phyloP scores from a whole-genome alignment of 2,329 filamentous ascomycete genomes.

The Xylariales sp. region DNA sequence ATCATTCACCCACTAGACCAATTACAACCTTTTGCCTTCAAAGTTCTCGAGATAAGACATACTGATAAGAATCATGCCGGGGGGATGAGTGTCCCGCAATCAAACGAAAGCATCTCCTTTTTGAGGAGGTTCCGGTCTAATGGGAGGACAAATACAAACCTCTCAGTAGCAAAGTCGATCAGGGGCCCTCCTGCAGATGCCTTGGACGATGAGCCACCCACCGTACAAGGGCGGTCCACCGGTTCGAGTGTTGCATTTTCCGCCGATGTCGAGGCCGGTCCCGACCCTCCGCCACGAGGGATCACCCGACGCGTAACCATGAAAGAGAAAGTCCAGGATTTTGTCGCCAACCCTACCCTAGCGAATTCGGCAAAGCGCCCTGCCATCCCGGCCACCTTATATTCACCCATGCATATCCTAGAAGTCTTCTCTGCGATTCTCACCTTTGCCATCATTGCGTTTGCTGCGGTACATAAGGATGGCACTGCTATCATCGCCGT shows the following conservation, averaged over 20 bases:
- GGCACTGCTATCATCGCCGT: conserved; percentile 65
- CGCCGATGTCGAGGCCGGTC: conserved; percentile 44
- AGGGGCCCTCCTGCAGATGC: conserved; percentile 36
- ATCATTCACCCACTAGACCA: conserved; percentile 68
- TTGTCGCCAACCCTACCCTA: conserved; percentile 57
- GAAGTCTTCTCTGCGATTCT: conserved; percentile 62
- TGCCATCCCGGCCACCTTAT: conserved; percentile 60
- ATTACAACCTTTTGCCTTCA: conserved; percentile 60
- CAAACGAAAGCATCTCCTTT: conserved; percentile 32
- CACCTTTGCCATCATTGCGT: conserved; percentile 60
- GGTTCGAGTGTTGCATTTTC: conserved; percentile 35
- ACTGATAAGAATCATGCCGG: conserved; percentile 47
- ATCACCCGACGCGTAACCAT: conserved; percentile 52
- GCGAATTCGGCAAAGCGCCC: conserved; percentile 54
- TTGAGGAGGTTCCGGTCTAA: conserved; percentile 22
- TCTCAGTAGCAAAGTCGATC: conserved; percentile 32
- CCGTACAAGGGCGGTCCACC: conserved; percentile 28
- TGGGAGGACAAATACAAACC: conserved; percentile 33
- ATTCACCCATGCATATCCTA: conserved; percentile 66
- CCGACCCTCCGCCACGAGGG: conserved; percentile 34
- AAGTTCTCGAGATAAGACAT: conserved; percentile 62
- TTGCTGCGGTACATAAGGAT: conserved; percentile 58
- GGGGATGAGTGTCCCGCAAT: conserved; percentile 39
- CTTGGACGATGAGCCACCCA: conserved; percentile 26
- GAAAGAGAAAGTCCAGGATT: conserved; percentile 56